Evolutionary conservation across 2,329 filamentous ascomycete genomes (phyloP), one percentile per base, ranked within the genome.

Genomic region (Aspergillus jensenii): DNA sequence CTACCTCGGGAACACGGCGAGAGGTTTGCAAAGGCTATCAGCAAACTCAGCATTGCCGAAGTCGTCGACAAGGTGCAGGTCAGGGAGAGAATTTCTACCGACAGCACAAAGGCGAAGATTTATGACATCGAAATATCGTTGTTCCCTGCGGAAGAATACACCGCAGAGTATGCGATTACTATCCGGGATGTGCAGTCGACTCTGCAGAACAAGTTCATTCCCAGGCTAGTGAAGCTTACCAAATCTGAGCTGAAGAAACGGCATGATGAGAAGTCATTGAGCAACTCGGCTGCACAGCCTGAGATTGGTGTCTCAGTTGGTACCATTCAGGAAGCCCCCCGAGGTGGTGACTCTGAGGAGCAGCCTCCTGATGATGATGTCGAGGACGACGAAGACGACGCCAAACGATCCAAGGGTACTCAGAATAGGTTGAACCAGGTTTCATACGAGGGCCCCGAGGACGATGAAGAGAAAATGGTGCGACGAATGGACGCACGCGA

Each of bases 361-460:
- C 85, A 87, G 47, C 84, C 87, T 25, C 85, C 84, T 23, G 83
- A 87, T 46, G 87, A 89, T 41, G 89, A 90, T 58, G 85, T 87
- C n/a, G 88, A 87, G 27, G 91, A 87, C 45, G 93, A 95, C 54
- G 87, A 87, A 56, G 90, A 96, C 70, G 91, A 84, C 59, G 84
- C 84, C 55, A 83, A 81, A 60, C 79, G 84, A 53, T 80, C 80
- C 85, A 50, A 93, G 87, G 68, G 72, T 44, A 65, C 61, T 23
- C 85, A 87, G 46, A 95, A 96, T 72, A 87, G 90, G 41, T 81
- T 84, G 52, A 90, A 96, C 74, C 90, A 89, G 31, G 87, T 93
- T 2, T 95, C 91, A 14, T 98, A 97, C 66, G 93, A 91, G 40
- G 90, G 88, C 35, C 96, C 96, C 47, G 95, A 98, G 70, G 93